phyloP scores from a whole-genome alignment of 2,329 filamentous ascomycete species.

The Penicillium sp. region DNA sequence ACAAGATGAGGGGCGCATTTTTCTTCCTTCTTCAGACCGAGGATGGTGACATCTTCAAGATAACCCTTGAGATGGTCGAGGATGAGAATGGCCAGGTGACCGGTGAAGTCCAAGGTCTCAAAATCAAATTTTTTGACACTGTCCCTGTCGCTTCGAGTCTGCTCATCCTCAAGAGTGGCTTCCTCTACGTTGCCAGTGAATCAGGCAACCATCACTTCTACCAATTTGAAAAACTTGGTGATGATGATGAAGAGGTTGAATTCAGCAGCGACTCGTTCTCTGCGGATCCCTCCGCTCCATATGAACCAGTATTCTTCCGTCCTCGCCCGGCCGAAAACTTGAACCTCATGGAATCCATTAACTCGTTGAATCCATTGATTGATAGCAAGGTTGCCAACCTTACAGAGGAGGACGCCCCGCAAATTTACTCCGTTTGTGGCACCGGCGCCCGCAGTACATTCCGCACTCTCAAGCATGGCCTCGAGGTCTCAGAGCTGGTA shows the following conservation, averaged over 20 bases:
- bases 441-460: constrained; percentile 87
- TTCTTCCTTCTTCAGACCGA: constrained; percentile 96
- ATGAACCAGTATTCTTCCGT: constrained; percentile 80
- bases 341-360: constrained; percentile 77
- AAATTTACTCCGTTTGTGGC: constrained; percentile 92
- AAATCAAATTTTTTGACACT: constrained; percentile 98
- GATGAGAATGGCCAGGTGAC: constrained; percentile 74
- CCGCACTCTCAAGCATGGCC: constrained; percentile 84
- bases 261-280: constrained; percentile 82
- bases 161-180: constrained; percentile 92
- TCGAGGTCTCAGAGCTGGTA: constrained; percentile 94
- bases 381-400: constrained; percentile 91
- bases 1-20: constrained; percentile 93
- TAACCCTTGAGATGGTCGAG: constrained; percentile 87
- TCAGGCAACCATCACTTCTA: constrained; percentile 94
- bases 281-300: constrained; percentile 68
- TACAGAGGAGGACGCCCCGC: constrained; percentile 87
- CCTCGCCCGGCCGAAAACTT: constrained; percentile 78
- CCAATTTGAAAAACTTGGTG: constrained; percentile 94
- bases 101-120: constrained; percentile 77
- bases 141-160: constrained; percentile 84
- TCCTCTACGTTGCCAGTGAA: constrained; percentile 88
- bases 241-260: constrained; percentile 87
- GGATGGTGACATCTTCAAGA: constrained; percentile 97
- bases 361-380: constrained; percentile 86